Evolutionary conservation across 1,284 basidiomycete genomes (phyloP).

Genomic region (Ustilago cynodontis): DNA sequence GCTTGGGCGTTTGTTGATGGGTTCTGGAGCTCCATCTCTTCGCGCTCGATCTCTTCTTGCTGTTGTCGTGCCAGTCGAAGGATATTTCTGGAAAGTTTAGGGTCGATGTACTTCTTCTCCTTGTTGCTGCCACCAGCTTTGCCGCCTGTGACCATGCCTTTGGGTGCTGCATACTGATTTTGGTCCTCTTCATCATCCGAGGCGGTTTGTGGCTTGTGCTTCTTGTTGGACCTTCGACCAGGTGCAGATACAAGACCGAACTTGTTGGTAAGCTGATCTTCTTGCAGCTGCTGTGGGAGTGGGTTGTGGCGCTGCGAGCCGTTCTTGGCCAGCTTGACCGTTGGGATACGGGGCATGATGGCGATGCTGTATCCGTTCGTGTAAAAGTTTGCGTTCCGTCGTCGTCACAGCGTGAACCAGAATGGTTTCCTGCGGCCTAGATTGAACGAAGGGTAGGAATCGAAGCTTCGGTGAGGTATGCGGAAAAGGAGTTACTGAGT

Average conservation of each 20-base stretch:
- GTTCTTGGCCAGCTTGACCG: slow-evolving; percentile 45
- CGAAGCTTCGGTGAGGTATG: not conserved
- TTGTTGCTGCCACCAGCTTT: slow-evolving; percentile 49
- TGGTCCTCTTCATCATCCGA: slow-evolving; percentile 43
- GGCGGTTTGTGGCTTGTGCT: slow-evolving; percentile 21
- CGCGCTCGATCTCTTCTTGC: slow-evolving; percentile 80
- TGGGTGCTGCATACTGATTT: slow-evolving; percentile 36
- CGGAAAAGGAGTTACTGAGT: not conserved
- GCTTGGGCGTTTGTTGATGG: slow-evolving; percentile 12
- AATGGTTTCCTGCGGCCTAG: not conserved
- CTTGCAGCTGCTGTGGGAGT: slow-evolving; percentile 52
- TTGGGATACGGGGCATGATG: slow-evolving; percentile 53
- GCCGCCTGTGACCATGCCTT: slow-evolving; percentile 56
- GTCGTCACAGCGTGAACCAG: not conserved
- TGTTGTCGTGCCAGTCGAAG: slow-evolving; percentile 92
- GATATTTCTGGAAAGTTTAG: slow-evolving; percentile 86
- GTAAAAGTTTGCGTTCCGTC: too few relatives aligned
- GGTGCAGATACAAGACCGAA: slow-evolving; percentile 57
- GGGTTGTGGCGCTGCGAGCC: slow-evolving; percentile 51
- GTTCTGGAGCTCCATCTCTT: slow-evolving; percentile 59
- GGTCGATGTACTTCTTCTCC: slow-evolving; percentile 64
- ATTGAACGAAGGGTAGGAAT: not conserved
- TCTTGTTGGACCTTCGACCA: slow-evolving; percentile 45
- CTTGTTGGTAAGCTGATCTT: slow-evolving; percentile 54
- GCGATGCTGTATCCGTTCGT: not conserved